Evolutionary conservation across 306 rosid genomes (phyloP), one percentile per base, ranked within the genome.

Genomic region (Cucumis hystrix): DNA sequence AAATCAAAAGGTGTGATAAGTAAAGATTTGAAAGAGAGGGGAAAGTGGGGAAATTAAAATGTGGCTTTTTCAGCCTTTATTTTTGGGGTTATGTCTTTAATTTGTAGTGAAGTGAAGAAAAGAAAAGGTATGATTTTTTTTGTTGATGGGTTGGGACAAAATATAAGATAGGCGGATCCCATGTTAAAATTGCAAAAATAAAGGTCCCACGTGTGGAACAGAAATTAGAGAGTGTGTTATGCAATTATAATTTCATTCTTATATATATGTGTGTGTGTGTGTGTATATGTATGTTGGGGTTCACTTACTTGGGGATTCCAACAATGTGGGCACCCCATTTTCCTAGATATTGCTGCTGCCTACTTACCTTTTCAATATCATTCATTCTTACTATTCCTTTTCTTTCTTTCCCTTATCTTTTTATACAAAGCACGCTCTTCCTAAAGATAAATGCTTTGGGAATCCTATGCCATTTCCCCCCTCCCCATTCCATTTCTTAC

Each of bases 121-220:
- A 28, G 30, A 28, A 28, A 28, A 28, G 55, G 79, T 69, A 70
- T 65, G 64, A 80, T 63, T 61, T 39, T 39, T 28, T 28, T 28
- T 20, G 0, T 25, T 51, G 25, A 14, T 40, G 82, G 78, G 65
- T 51, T 71, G 77, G 71, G 75, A 79, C 78, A 84, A 80, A 73
- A 72, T 67, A 89, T 78, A 82, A 66, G 84, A 87, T 68, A 65
- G 56, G 66, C 30, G 41, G 77, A 17, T 28, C 61, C 61, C 77
- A 51, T 51, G 47, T 52, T 73, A 52, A 43, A 68, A 15, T 14
- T 12, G 23, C 23, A 14, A 2, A 10, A 67, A 12, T 6, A 83
- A 91, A 89, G 97, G 90, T 25, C 96, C 97, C 96, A 87, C 91
- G 93, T 86, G 95, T 83, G 91, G 85, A 90, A 86, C 83, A 87